phyloP scores from a whole-genome alignment of 768 basidiomycete species.

The Strobilomyces confusus region DNA sequence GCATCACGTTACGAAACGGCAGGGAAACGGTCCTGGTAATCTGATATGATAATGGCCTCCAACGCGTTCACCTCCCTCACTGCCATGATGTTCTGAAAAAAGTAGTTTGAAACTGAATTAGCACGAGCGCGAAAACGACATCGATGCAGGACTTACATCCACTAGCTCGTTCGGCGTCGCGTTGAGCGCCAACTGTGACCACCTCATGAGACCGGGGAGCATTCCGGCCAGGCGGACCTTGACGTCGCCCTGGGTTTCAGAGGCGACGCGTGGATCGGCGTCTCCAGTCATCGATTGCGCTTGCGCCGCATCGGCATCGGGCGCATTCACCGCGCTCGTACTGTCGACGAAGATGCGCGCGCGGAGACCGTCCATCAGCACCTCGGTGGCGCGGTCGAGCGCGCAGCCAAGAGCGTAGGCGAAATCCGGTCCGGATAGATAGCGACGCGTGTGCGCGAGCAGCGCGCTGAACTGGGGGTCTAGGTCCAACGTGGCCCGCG shows the following conservation, averaged over 20 bases:
- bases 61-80: constrained; percentile 63
- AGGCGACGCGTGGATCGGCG: constrained; percentile 10
- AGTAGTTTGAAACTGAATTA: not conserved
- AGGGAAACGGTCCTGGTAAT: constrained; percentile 52
- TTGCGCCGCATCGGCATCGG: constrained; percentile 9
- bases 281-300: constrained; percentile 11
- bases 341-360: constrained; percentile 54
- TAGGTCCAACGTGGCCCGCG: not conserved
- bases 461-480: constrained; percentile 53
- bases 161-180: constrained; percentile 76
- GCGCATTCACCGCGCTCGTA: constrained; percentile 8
- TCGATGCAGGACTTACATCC: constrained; percentile 55
- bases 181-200: constrained; percentile 68
- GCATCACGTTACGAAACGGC: constrained; percentile 11
- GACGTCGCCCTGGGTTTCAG: constrained; percentile 32
- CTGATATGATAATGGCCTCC: constrained; percentile 69
- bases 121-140: not conserved
- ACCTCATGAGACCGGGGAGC: constrained; percentile 74
- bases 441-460: constrained; percentile 61
- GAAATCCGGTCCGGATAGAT: constrained; percentile 69
- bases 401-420: constrained; percentile 64
- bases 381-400: constrained; percentile 64
- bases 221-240: constrained; percentile 73
- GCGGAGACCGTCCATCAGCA: constrained; percentile 61
- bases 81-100: constrained; percentile 52